Evolutionary conservation across 2,329 filamentous ascomycete genomes (phyloP).

Genomic region (Neofusicoccum parvum): DNA sequence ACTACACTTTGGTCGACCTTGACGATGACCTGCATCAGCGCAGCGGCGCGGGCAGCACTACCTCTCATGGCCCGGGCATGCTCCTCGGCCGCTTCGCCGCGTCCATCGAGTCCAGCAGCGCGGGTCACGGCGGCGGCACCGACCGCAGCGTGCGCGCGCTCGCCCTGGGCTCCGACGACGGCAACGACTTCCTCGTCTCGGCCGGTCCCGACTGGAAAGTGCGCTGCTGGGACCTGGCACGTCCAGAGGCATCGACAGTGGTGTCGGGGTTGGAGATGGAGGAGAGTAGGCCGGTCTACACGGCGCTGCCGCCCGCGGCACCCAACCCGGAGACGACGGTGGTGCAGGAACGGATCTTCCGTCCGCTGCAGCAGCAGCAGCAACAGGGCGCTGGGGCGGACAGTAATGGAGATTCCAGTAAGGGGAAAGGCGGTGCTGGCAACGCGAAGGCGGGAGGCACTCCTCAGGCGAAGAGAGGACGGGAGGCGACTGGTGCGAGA

Average conservation of each 20-base stretch:
- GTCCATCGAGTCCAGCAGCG: conserved; percentile 48
- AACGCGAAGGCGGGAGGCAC: background rate
- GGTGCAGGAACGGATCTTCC: conserved; percentile 14
- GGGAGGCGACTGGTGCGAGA: conserved; percentile 1
- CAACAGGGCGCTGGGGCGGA: background rate
- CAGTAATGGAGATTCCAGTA: background rate
- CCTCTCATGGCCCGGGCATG: conserved; percentile 65
- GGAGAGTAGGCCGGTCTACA: conserved; percentile 25
- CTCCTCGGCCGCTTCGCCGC: conserved; percentile 76
- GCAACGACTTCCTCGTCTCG: conserved; percentile 79
- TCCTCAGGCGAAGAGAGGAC: background rate
- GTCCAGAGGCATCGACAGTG: conserved; percentile 75
- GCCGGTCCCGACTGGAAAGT: conserved; percentile 89
- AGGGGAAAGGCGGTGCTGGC: background rate
- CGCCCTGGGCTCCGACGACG: conserved; percentile 71
- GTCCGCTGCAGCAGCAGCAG: conserved; percentile 5
- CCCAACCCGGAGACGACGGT: conserved; percentile 20
- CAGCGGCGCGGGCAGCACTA: conserved; percentile 29
- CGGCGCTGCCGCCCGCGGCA: conserved; percentile 6
- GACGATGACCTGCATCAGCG: conserved; percentile 63
- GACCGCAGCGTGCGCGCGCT: conserved; percentile 76
- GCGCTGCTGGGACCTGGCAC: conserved; percentile 87
- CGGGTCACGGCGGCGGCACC: conserved; percentile 38
- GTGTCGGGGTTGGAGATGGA: conserved; percentile 70
- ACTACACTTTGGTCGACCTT: conserved; percentile 73